Evolutionary conservation across 306 rosid species (phyloP).

Genomic region (Cicer cuneatum): DNA sequence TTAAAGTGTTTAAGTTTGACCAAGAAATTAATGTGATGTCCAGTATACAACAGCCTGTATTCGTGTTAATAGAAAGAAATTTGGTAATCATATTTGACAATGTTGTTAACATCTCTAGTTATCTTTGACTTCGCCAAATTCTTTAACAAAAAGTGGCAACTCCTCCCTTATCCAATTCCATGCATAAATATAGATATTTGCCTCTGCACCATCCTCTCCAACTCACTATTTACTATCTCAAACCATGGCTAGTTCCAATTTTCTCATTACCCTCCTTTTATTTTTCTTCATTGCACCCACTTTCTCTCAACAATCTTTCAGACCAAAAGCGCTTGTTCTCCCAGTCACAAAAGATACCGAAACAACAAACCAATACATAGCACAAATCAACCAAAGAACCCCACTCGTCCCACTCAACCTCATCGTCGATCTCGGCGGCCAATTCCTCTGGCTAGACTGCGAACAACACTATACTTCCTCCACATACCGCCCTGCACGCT

Average conservation of each 20-base stretch:
- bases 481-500: conserved; percentile 63
- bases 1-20: background rate
- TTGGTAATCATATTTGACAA: conserved; percentile 1
- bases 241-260: background rate
- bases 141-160: background rate
- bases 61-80: background rate
- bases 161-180: background rate
- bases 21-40: background rate
- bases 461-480: conserved; percentile 53
- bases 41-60: background rate
- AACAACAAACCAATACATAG: conserved; percentile 55
- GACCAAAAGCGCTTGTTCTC: conserved; percentile 59
- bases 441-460: conserved; percentile 62
- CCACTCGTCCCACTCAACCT: conserved; percentile 55
- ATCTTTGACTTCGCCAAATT: background rate
- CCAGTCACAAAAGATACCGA: conserved; percentile 50
- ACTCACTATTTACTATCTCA: background rate
- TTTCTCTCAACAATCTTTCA: conserved; percentile 52
- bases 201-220: background rate
- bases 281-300: conserved; percentile 34
- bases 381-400: conserved; percentile 58
- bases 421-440: conserved; percentile 67
- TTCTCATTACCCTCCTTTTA: conserved; percentile 20
- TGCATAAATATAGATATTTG: background rate
- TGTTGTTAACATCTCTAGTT: background rate